A percentile compares a stretch with the other conserved stretches of the same genome.
phyloP scores from a whole-genome alignment of 495 filamentous ascomycete genomes.

The Glarea lozoyensis region DNA sequence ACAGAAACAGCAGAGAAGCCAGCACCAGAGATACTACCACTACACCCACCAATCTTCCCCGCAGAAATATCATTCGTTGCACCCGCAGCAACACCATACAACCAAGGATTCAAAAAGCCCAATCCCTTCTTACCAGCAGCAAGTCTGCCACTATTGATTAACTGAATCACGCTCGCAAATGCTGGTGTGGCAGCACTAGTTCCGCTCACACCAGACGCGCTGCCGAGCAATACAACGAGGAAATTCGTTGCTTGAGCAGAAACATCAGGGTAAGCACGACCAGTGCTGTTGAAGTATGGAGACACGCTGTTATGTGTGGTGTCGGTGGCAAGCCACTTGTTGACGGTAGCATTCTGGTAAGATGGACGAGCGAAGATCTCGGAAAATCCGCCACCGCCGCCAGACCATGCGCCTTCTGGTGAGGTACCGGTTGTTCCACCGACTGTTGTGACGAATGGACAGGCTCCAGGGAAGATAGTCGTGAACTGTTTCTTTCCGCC shows the following conservation, averaged over 20 bases:
- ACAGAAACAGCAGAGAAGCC: slow-evolving; percentile 19
- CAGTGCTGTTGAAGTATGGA: slow-evolving; percentile 50
- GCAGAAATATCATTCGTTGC: slow-evolving; percentile 50
- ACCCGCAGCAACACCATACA: slow-evolving; percentile 38
- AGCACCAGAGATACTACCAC: slow-evolving; percentile 21
- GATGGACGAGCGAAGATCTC: slow-evolving; percentile 53
- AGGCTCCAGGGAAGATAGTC: slow-evolving; percentile 58
- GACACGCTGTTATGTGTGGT: slow-evolving; percentile 33
- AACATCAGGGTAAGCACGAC: slow-evolving; percentile 69
- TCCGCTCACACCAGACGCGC: slow-evolving; percentile 5
- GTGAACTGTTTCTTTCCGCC: slow-evolving; percentile 5
- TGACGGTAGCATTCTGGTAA: slow-evolving; percentile 45
- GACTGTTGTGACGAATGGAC: slow-evolving; percentile 73
- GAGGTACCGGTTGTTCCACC: slow-evolving; percentile 53
- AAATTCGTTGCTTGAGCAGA: slow-evolving; percentile 40
- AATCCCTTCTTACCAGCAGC: slow-evolving; percentile 35
- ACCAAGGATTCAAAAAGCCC: slow-evolving; percentile 58
- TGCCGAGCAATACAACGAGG: slow-evolving; percentile 4
- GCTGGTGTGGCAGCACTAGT: slow-evolving; percentile 34
- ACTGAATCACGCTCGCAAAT: slow-evolving; percentile 43
- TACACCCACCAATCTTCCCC: slow-evolving; percentile 47
- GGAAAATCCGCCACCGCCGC: slow-evolving; percentile 64
- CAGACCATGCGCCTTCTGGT: slow-evolving; percentile 46
- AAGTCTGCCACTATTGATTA: slow-evolving; percentile 50
- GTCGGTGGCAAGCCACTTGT: slow-evolving; percentile 15